Conservation (phyloP, 352 stramenopile genomes). For the Phytophthora chlamydospora region DNA sequence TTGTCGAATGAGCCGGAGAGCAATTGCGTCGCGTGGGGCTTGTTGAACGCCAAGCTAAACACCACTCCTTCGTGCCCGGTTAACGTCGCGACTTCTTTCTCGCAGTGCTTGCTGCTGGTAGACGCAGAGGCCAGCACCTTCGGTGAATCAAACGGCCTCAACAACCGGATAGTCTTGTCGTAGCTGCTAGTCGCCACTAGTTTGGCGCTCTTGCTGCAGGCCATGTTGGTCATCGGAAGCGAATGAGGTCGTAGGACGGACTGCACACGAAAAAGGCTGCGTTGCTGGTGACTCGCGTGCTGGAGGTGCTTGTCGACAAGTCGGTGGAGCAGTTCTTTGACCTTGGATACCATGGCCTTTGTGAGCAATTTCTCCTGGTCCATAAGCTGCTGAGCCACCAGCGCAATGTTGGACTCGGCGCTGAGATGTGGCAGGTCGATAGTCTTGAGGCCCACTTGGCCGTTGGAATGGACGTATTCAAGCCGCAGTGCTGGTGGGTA, state of each 20-base stretch:
- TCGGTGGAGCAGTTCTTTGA: slow-evolving; percentile 67
- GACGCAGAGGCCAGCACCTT: neutral
- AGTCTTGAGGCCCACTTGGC: slow-evolving; percentile 53
- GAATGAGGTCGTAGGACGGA: slow-evolving; percentile 59
- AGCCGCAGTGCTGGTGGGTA: slow-evolving; percentile 73
- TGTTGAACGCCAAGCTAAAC: slow-evolving; percentile 72
- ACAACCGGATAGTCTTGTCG: slow-evolving; percentile 73
- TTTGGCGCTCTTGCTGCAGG: slow-evolving; percentile 65
- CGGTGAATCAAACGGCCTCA: slow-evolving; percentile 37
- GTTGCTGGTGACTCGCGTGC: slow-evolving; percentile 31
- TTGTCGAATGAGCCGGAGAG: slow-evolving; percentile 84
- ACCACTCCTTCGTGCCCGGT: slow-evolving; percentile 69
- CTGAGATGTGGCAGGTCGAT: slow-evolving; percentile 73
- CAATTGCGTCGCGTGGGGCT: slow-evolving; percentile 50
- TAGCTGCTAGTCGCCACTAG: slow-evolving; percentile 77
- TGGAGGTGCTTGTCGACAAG: slow-evolving; percentile 76
- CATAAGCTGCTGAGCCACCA: slow-evolving; percentile 56
- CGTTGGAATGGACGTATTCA: slow-evolving; percentile 59
- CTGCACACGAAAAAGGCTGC: slow-evolving; percentile 38
- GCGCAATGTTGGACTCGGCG: slow-evolving; percentile 69
- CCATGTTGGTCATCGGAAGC: slow-evolving; percentile 76
- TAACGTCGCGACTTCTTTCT: slow-evolving; percentile 44
- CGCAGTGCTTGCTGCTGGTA: slow-evolving; percentile 16
- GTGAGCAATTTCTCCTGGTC: slow-evolving; percentile 68
- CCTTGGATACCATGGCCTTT: slow-evolving; percentile 41